Base-by-base conservation (phyloP, 2,329 filamentous ascomycete species). In the Periconia macrospinosa region DNA sequence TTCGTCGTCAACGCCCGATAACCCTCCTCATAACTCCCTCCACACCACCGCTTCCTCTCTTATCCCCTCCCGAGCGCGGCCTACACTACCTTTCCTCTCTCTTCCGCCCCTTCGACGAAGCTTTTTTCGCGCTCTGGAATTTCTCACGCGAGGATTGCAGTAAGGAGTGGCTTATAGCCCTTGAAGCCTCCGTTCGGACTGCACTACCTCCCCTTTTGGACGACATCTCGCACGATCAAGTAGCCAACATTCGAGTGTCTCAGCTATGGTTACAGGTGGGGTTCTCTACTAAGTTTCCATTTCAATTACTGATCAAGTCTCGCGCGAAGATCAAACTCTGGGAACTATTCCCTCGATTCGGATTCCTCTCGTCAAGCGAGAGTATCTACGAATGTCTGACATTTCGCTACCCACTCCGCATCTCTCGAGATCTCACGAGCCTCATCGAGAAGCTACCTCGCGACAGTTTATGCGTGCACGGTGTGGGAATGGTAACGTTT, bases 21-120 rank as follows among this genome's bases (percentile, higher is more conserved):
- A 88, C 88, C 41, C 79, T 92, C 7, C 86, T 88, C 68, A 82
- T 87, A 42, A 86, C 85, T 3, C 85, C 91, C 60, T 85, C 82
- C 51, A 81, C 83, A n/a, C 86, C 88, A 3, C 74, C 83, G n/a
- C 86, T 88, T 3, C 81, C 83, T 0, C 74, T 85, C 40, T 78
- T 78, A 40, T 85, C 89, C 40, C 84, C 90, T 73, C 51, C 86
- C 84, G 68, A 80, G 80, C 58, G 78, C 74, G 57, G 73, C 86
- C 9, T 80, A 76, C 52, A 77, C 49, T 77, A 83, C 56, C 78
- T 89, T 17, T 81, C 86, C 37, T 83, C 80, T 45, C 71, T 90
- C 0, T 90, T 87, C 72, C 81, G 81, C 9, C 83, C 84, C 1
- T 87, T 90, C 52, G 86, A 90, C 61, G 84, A 89, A 41, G 70